Base-by-base conservation (phyloP, 2,329 filamentous ascomycete genomes). In the Mycosphaerella sp. region DNA sequence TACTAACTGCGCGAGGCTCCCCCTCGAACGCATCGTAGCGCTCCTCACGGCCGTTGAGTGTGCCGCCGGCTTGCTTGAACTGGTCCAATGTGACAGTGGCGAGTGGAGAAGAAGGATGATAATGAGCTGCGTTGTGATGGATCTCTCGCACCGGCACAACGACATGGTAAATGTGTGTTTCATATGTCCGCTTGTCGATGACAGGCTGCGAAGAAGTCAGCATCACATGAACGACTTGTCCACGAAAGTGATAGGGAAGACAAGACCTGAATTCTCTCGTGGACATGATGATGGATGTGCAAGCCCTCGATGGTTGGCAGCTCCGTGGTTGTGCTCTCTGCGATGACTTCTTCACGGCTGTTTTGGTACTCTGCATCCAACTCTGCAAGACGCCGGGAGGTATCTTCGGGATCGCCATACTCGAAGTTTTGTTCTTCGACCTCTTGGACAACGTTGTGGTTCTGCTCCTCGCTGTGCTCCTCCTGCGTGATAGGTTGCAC, bases 121-220 rank as follows among this genome's bases (percentile, higher is more conserved):
- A 80, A 51, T 84, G 77, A 1, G 84, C 75, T 9, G 78, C 75
- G 45, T 84, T 81, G 62, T 87, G 82, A 64, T 89, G 85, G 1
- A 80, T 78, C 70, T 89, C 85, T 59, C 88, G 85, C 40, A 89
- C 77, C 0, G 84, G 85, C 0, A 85, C 75, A 1, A 83, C 86
- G 11, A 82, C 87, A 73, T 89, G 86, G 1, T 87, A 75, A 4
- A 88, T 62, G 12, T 80, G 76, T 1, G 83, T 83, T 57, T 85
- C 79, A 21, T 87, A 74, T 1, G 78, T 81, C 60, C 87, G 57
- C 66, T 86, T 86, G 45, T 88, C 76, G 31, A 89, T 74, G 0
- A 88, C 78, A 46, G 54, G 54, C 54, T 56, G 43, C 23, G 32
- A 31, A 45, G 5, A 12, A 12, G 45, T 56, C 34, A 56, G 54